phyloP scores from a whole-genome alignment of 805 yeast species.

The Cyberlindnera petersonii region DNA sequence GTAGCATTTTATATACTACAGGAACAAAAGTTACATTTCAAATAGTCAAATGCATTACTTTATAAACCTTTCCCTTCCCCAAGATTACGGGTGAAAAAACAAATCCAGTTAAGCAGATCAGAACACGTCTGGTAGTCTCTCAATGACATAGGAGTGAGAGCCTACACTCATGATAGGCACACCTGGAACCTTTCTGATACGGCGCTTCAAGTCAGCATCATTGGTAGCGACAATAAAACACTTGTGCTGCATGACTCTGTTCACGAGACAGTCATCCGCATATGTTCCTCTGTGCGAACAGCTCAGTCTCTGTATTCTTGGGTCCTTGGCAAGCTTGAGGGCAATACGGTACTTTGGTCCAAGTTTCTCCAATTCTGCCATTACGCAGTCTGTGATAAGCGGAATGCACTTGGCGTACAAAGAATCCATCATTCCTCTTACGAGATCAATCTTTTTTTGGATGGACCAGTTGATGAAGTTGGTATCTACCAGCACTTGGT shows the following conservation, averaged over 20 bases:
- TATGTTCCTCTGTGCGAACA: constrained; percentile 95
- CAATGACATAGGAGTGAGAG: constrained; percentile 85
- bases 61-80: too few relatives aligned
- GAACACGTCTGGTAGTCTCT: constrained; percentile 92
- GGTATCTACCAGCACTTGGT: constrained; percentile 93
- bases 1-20: too few relatives aligned
- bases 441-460: constrained; percentile 90
- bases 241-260: constrained; percentile 91
- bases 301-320: constrained; percentile 78
- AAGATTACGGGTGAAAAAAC: too few relatives aligned
- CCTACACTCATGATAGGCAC: constrained; percentile 97
- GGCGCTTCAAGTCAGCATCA: constrained; percentile 92
- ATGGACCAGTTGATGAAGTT: constrained; percentile 95
- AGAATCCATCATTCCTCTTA: constrained; percentile 96
- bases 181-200: constrained; percentile 95
- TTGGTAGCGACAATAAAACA: constrained; percentile 97
- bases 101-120: constrained; percentile 25
- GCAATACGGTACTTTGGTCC: constrained; percentile 96
- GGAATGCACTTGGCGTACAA: constrained; percentile 94
- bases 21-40: too few relatives aligned
- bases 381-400: constrained; percentile 92
- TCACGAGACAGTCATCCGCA: constrained; percentile 96
- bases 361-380: constrained; percentile 95
- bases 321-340: constrained; percentile 86
- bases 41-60: background rate